These are phyloP conservation scores for Neodidymelliopsis sp. DNA, from an alignment of 2,329 filamentous ascomycete genomes.

Conservation along the genomic window DNA sequence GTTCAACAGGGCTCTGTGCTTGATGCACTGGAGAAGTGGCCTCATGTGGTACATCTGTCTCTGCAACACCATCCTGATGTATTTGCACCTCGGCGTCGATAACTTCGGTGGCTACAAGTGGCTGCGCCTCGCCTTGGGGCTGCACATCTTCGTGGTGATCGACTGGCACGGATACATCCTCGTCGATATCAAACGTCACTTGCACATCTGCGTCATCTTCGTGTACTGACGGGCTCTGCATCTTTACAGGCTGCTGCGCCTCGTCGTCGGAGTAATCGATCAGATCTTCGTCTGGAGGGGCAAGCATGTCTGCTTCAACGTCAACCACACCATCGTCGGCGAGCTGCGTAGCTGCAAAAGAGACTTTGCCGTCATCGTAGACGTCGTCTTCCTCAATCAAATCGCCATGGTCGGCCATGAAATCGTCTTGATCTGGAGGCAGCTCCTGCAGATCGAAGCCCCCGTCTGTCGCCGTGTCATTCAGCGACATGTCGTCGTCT, in stretches of 20 bases:
- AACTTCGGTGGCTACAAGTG: neutral
- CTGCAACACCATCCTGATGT: neutral
- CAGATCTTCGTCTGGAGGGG: conserved; percentile 37
- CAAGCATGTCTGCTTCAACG: conserved; percentile 12
- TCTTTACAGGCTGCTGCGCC: conserved; percentile 24
- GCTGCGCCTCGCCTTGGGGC: neutral
- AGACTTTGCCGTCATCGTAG: conserved; percentile 20
- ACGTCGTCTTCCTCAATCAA: conserved; percentile 38
- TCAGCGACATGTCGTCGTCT: conserved; percentile 63
- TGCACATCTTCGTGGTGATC: conserved; percentile 1
- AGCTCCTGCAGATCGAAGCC: conserved; percentile 27
- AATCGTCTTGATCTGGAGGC: conserved; percentile 41
- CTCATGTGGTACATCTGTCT: neutral
- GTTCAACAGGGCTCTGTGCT: neutral
- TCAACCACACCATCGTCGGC: neutral
- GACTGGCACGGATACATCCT: neutral
- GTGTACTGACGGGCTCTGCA: conserved; percentile 2
- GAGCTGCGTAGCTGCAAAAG: conserved; percentile 14
- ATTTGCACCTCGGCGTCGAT: neutral
- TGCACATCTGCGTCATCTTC: conserved; percentile 6
- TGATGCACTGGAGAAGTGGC: neutral
- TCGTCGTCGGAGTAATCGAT: conserved; percentile 48
- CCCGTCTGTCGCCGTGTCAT: conserved; percentile 55
- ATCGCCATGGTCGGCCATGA: conserved; percentile 48
- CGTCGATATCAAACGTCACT: neutral